Evolutionary conservation across 371 early-diverging fungal species (phyloP), one percentile per base, ranked within the genome.

Genomic region (Rhizopus stolonifer): DNA sequence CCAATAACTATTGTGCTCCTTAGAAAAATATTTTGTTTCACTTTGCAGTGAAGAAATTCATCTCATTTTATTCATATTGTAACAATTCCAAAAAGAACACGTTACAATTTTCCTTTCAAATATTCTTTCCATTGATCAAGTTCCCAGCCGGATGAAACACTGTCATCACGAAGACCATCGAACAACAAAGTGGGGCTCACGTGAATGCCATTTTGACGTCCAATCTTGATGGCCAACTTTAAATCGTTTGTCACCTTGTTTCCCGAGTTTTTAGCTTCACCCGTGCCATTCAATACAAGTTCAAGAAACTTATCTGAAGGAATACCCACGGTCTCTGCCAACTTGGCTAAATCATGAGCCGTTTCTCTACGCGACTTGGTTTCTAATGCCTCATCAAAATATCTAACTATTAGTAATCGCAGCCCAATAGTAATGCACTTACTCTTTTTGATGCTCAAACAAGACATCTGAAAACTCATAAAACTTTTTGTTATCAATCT

Each of bases 181-280:
- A 80, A 73, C 3, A 89, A 58, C 3, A 85, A 84, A 1, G 92
- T 89, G 2, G 92, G 92, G 26, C 83, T 83, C 25, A 88, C 87
- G 60, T 92, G 92, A 58, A 92, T 83, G 10, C 86, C 87, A 46
- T 79, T 80, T 49, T 87, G 85, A 47, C 92, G 84, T 1, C 77
- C 84, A 10, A 86, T 23, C 52, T 77, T 82, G 52, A 92, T 74
- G 31, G 72, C 76, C 55, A 76, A 72, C 59, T 92, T 92, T 49
- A 91, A 72, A 38, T 87, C 85, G 42, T 71, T 69, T 5, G 87
- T 74, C 2, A 91, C 79, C 3, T 72, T 64, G 51, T 87, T 87
- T 38, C 89, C 89, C 0, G 32, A 48, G 21, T 79, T 74, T 18
- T 64, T 61, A 10, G 74, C 46, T n/a, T 77, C 75, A 4, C 71